Conservation (phyloP, 352 stramenopile species). For the Hyaloperonospora arabidopsidis region DNA sequence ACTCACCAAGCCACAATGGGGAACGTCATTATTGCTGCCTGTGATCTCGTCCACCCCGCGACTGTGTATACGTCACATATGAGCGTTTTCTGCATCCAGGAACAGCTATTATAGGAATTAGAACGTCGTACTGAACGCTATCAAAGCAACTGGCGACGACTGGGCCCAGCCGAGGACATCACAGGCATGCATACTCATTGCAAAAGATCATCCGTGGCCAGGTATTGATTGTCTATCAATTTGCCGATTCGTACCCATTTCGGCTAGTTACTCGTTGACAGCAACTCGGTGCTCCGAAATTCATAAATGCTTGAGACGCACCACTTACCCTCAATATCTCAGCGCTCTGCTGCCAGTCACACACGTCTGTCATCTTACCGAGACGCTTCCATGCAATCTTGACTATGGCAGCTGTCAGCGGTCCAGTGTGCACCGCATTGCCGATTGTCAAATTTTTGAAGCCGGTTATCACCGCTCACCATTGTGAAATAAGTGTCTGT, state of each 20-base stretch:
- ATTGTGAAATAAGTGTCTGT: slow-evolving; percentile 8
- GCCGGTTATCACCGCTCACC: slow-evolving; percentile 21
- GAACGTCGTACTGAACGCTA: slow-evolving; percentile 16
- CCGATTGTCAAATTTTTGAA: slow-evolving; percentile 3
- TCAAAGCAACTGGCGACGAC: slow-evolving; percentile 1
- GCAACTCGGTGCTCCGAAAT: slow-evolving; percentile 47
- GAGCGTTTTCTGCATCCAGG: too few species aligned
- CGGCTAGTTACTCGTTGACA: slow-evolving; percentile 28
- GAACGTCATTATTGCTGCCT: too few species aligned
- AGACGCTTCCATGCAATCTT: slow-evolving; percentile 12
- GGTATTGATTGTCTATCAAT: slow-evolving; percentile 41
- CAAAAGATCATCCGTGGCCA: slow-evolving; percentile 34
- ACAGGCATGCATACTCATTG: slow-evolving; percentile 25
- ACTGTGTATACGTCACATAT: too few species aligned
- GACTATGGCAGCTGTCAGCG: slow-evolving; percentile 6
- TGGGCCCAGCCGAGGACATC: slow-evolving; percentile 22
- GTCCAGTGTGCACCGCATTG: slow-evolving; percentile 6
- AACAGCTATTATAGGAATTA: slow-evolving; percentile 19
- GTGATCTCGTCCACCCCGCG: slow-evolving; percentile 3
- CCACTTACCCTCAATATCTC: slow-evolving; percentile 16
- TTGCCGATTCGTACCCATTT: slow-evolving; percentile 24
- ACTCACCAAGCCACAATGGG: slow-evolving; percentile 20
- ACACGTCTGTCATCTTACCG: slow-evolving; percentile 13
- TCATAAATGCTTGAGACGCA: slow-evolving; percentile 28
- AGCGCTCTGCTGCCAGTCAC: slow-evolving; percentile 14